phyloP scores from a whole-genome alignment of 768 basidiomycete species.

The Suillus clintonianus region DNA sequence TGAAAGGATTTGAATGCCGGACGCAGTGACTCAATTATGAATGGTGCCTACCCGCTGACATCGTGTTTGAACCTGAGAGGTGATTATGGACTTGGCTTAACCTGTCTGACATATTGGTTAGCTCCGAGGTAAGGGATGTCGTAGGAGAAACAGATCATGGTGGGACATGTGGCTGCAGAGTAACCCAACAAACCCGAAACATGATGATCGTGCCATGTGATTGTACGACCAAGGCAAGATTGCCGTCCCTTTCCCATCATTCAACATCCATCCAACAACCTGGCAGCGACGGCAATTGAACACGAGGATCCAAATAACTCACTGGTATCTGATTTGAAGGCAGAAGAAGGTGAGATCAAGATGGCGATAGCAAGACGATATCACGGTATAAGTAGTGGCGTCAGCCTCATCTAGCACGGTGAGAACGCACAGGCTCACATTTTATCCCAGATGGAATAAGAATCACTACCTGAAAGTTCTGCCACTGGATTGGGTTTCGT shows the following conservation, averaged over 20 bases:
- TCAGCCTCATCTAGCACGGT: not conserved
- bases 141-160: not conserved
- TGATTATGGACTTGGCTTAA: constrained; percentile 62
- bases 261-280: not conserved
- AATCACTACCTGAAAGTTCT: not conserved
- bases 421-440: not conserved
- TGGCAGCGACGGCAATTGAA: not conserved
- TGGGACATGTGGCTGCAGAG: not conserved
- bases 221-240: not conserved
- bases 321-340: not conserved
- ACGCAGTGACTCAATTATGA: constrained; percentile 12
- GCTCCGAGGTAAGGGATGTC: not conserved
- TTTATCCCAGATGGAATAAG: not conserved
- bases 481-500: not conserved
- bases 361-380: not conserved
- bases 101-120: constrained; percentile 52
- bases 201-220: not conserved
- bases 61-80: constrained; percentile 41
- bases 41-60: constrained; percentile 54
- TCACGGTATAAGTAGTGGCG: not conserved
- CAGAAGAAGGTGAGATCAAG: not conserved
- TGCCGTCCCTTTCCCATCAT: not conserved
- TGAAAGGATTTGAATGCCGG: not conserved
- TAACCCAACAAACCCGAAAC: not conserved
- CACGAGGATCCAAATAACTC: not conserved